Base-by-base conservation (phyloP, 768 basidiomycete genomes). In the Naganishia vishniacii region DNA sequence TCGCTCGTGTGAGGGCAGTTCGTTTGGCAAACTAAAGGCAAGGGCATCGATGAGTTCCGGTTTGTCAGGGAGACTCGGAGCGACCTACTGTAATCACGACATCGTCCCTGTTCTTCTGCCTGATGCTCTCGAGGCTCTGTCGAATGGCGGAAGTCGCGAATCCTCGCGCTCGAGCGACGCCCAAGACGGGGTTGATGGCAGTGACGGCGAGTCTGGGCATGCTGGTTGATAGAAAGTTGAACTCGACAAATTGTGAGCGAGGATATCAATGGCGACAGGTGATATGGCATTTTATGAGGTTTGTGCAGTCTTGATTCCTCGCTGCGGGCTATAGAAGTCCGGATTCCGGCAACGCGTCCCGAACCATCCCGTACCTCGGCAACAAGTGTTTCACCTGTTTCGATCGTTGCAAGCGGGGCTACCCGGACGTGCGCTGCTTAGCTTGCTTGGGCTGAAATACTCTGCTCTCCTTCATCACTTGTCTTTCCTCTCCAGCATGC, bases 1-100 rank as follows among this genome's bases (percentile, higher is more conserved):
- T 86, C 4, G 88, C 84, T 58, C 69, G 65, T 11, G 64, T 67
- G 7, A 69, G 37, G 37, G 70, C 68, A 18, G 70, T 68, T 37
- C 65, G 61, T 44, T 67, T 67, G 41, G 65, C 65, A 42, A 58
- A 67, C 65, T 66, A 20, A 4, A 26, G 11, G 15, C 12, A n/a
- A 16, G 1, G 4, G 25, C 3, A 1, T 5, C 9, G 16, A 37
- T 1, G 13, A 0, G 6, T 15, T 15, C 11, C 1, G 44, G 7
- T 3, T 44, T 56, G 9, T 32, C 4, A 44, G 28, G 15, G 9
- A 45, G 4, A n/a, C n/a, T 12, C 12, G 29, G 42, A 62, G 4
- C n/a, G 47, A 48, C 65, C 56, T 40, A 66, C 65, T 25, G 66
- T 67, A 53, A 67, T 64, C 25, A 67, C 66, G 47, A 67, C 66